Evolutionary conservation across 176 grass and related monocot species (phyloP).

Genomic region (Elymus sibiricus): DNA sequence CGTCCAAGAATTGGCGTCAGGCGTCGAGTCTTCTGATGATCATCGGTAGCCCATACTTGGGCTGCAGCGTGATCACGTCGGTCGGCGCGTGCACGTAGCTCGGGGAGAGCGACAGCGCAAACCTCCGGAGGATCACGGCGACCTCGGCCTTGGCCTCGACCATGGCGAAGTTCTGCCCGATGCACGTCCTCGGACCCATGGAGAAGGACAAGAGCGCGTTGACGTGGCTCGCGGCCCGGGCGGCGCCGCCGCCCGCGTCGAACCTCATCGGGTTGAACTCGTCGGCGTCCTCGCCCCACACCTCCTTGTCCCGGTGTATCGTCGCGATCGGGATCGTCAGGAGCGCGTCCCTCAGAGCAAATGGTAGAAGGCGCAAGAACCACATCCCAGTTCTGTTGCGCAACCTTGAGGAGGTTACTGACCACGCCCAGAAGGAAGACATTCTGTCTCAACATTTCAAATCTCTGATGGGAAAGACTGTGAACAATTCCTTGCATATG

Average conservation of each 20-base stretch:
- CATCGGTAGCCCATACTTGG: conserved; percentile 47
- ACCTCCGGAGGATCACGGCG: conserved; percentile 51
- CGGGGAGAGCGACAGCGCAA: conserved; percentile 44
- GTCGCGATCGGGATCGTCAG: conserved; percentile 36
- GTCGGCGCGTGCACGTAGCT: conserved; percentile 52
- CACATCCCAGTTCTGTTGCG: no score
- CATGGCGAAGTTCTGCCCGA: conserved; percentile 70
- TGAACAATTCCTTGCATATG: no score
- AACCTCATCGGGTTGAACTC: conserved; percentile 59
- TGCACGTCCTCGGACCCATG: conserved; percentile 45
- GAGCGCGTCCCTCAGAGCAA: no score
- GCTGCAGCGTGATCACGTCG: conserved; percentile 32
- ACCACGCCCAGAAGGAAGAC: no score
- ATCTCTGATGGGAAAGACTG: no score
- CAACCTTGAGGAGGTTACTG: no score
- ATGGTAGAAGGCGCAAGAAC: no score
- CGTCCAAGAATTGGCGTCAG: neutral
- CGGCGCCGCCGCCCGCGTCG: conserved; percentile 14
- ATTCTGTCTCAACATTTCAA: no score
- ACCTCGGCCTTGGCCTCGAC: conserved; percentile 29
- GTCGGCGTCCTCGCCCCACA: conserved; percentile 55
- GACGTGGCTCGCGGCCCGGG: conserved; percentile 14
- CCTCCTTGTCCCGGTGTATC: conserved; percentile 39
- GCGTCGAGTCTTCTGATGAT: neutral
- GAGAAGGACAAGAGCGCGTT: conserved; percentile 50